Conservation (phyloP, 129 eudicot species). For the Apium graveolens region DNA sequence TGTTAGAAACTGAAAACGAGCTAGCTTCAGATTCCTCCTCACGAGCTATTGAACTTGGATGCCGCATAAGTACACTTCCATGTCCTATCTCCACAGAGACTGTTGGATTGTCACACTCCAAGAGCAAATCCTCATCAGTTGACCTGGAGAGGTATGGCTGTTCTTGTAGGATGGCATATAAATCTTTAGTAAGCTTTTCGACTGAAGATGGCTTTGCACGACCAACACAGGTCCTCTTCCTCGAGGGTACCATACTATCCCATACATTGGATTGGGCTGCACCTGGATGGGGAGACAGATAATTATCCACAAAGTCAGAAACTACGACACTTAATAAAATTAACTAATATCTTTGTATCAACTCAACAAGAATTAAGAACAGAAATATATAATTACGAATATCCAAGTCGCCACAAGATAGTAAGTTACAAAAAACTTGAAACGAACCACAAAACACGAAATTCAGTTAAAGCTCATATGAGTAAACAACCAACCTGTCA, state of each 20-base stretch:
- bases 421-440: not conserved
- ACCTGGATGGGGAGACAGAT: conserved; percentile 32
- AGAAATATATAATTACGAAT: not conserved
- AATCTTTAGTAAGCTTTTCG: conserved; percentile 85
- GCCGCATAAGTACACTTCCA: conserved; percentile 94
- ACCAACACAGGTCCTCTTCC: conserved; percentile 77
- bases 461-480: not conserved
- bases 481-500: conserved; percentile 50
- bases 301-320: not conserved
- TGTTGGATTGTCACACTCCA: conserved; percentile 82
- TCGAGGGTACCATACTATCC: conserved; percentile 90
- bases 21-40: conserved; percentile 99
- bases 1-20: conserved; percentile 81
- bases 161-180: conserved; percentile 76
- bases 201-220: conserved; percentile 83
- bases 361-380: not conserved
- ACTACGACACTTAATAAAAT: not conserved
- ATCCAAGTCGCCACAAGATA: not conserved
- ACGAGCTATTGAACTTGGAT: conserved; percentile 68
- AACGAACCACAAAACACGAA: not conserved
- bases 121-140: conserved; percentile 72
- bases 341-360: not conserved
- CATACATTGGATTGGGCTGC: conserved; percentile 77
- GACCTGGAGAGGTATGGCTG: conserved; percentile 75
- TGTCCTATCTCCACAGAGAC: conserved; percentile 98